Evolutionary conservation across 176 grass and related monocot genomes (phyloP), one percentile per base, ranked within the genome.

Genomic region (Avena eriantha): DNA sequence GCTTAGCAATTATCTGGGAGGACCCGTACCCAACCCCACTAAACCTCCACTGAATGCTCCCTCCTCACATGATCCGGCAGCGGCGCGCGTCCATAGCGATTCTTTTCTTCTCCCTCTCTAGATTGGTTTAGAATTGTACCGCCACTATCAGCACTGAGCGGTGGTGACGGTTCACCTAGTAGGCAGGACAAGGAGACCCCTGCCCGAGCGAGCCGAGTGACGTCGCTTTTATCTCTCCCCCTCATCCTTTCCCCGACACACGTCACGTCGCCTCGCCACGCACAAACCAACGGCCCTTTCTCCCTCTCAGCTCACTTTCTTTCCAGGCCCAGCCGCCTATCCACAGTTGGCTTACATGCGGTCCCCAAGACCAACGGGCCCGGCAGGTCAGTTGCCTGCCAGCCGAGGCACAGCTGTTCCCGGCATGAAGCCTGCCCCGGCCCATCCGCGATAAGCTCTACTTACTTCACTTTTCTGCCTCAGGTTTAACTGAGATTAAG

Each of bases 231-330:
- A 26, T 19, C 54, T 16, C 68, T 43, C 21, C 3, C 18, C 22
- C 64, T 15, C 78, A 50, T 19, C 56, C 75, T 45, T 61, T 64
- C 57, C 84, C 84, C 75, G 89, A 90, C 89, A 87, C 80, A 65
- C 74, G 84, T 90, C 75, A 76, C 66, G 64, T 70, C 84, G 45
- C 46, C 74, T 49, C 39, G 83, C 70, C 83, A 41, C 80, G 61
- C 63, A 46, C 26, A 24, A 53, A 31, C 47, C 24, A 76, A 76
- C 73, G 24, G 47, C 46, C 2, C 14, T 7, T 7, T 21, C 2
- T 1, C 23, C 14, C 26, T 14, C 61, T 0, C 23, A 2, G 14
- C 10, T 23, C 1, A 4, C 47, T 24, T 39, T 29, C 21, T 43
- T 33, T 11, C 48, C 73, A 76, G 47, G 16, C 48, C 73, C 47